Conservation (phyloP, 371 early-diverging fungal genomes). For the Nematocida minor region DNA sequence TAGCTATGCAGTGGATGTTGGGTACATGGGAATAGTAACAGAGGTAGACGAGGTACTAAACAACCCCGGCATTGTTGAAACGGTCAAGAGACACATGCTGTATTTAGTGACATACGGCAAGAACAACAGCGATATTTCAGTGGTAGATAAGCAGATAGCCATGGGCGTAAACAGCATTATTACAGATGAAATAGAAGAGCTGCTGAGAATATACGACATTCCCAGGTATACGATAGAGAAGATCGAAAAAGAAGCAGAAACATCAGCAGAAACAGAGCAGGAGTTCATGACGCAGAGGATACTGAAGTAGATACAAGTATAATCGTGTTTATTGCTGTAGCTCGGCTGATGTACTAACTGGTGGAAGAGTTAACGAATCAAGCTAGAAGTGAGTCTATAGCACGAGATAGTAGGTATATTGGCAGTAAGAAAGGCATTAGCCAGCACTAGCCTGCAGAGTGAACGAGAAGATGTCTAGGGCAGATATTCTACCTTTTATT, state of each 20-base stretch:
- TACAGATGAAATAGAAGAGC: not conserved
- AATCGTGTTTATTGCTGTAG: no score
- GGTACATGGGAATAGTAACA: constrained; percentile 22
- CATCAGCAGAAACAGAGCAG: no score
- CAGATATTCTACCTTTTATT: no score
- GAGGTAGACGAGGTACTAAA: constrained; percentile 13
- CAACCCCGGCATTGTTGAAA: not conserved
- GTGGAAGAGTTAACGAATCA: not conserved
- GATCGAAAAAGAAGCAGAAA: not conserved
- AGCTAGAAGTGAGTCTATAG: not conserved
- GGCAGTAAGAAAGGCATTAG: no score
- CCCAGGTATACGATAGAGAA: not conserved
- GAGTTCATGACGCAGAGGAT: no score
- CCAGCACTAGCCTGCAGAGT: no score
- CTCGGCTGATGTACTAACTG: no score
- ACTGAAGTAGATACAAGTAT: no score
- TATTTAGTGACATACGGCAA: constrained; percentile 26
- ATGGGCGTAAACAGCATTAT: constrained; percentile 31
- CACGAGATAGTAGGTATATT: no score
- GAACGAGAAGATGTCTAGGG: no score
- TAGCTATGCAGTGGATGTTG: not conserved
- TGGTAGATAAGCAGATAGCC: not conserved
- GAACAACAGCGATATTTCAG: not conserved
- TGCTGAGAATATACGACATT: not conserved
- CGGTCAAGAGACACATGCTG: not conserved